Evolutionary conservation across 768 basidiomycete species (phyloP).

Genomic region (Rhodotorula kratochvilovae): DNA sequence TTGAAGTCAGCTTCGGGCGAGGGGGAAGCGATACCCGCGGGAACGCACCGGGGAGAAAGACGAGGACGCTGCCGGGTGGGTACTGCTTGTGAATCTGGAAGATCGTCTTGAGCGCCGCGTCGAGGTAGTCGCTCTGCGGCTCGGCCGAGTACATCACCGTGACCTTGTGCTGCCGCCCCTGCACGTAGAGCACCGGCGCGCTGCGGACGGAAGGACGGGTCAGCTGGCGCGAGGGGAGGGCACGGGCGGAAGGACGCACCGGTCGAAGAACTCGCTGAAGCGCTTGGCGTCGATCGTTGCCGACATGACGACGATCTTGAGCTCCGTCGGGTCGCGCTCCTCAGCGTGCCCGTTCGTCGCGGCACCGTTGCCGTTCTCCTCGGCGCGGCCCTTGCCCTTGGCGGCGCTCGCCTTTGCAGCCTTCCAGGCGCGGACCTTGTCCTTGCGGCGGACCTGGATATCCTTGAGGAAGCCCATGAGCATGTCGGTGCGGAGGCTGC

Average conservation of each 20-base stretch:
- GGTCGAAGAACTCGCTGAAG: constrained; percentile 79
- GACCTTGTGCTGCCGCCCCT: constrained; percentile 90
- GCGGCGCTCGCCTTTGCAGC: constrained; percentile 51
- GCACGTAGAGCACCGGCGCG: constrained; percentile 80
- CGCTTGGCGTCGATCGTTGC: constrained; percentile 94
- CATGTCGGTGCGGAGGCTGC: constrained; percentile 88
- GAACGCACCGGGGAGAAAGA: constrained; percentile 69
- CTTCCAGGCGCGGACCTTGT: constrained; percentile 36
- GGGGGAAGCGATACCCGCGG: background rate
- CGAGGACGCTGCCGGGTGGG: constrained; percentile 78
- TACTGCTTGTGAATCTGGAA: constrained; percentile 84
- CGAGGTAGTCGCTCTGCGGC: constrained; percentile 75
- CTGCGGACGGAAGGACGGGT: constrained; percentile 49
- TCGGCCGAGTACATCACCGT: constrained; percentile 70
- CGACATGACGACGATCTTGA: constrained; percentile 95
- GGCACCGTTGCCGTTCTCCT: constrained; percentile 55
- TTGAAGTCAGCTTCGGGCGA: background rate
- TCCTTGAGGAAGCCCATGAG: constrained; percentile 83
- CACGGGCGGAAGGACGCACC: constrained; percentile 55
- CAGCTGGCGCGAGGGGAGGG: background rate
- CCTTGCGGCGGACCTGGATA: constrained; percentile 67
- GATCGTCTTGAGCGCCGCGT: constrained; percentile 84
- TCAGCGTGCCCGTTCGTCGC: constrained; percentile 44
- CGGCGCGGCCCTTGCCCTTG: constrained; percentile 52
- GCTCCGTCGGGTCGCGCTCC: constrained; percentile 54